Evolutionary conservation across 75 land plant species (phyloP), one percentile per base, ranked within the genome.

Genomic region (Pinus taeda): DNA sequence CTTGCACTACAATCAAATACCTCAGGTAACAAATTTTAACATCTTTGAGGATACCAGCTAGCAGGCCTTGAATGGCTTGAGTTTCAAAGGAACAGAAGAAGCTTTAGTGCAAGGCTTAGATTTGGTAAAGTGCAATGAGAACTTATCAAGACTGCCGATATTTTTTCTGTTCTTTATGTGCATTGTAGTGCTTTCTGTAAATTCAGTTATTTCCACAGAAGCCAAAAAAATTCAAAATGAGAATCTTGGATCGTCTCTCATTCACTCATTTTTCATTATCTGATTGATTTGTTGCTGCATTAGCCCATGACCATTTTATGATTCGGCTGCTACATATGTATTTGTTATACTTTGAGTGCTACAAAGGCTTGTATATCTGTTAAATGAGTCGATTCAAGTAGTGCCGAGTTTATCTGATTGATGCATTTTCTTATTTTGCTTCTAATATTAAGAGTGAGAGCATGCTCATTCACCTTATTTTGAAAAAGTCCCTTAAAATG

Each of bases 141-240:
- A 69, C 49, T 36, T 69, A 67, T 69, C 49, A 39, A 37, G 53
- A 42, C 71, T 69, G 71, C 22, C 30, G 39, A n/a, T 45, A 6
- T 69, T 37, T 69, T 67, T 69, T 39, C 71, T 69, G 37, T 69
- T 39, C 49, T 69, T 69, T 30, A 69, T n/a, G n/a, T n/a, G n/a
- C n/a, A n/a, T 69, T 69, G 71, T 42, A 69, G 39, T 69, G 71
- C 37, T 69, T 26, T 42, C 49, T 69, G 39, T 20, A 20, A 42
- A 39, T 30, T 69, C 71, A 69, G 37, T 69, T 69, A 45, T 39
- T 69, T 66, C 39, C 13, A 18, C n/a, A 69, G 20, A 69, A 69
- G 49, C 49, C 45, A 37, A 18, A n/a, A 69, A 20, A 18, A 69
- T 7, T 39, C 39, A 17, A 69, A 39, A 33, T 39, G 17, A 39